Evolutionary conservation across 1,284 basidiomycete species (phyloP).

Genomic region (Ustilago loliicola): DNA sequence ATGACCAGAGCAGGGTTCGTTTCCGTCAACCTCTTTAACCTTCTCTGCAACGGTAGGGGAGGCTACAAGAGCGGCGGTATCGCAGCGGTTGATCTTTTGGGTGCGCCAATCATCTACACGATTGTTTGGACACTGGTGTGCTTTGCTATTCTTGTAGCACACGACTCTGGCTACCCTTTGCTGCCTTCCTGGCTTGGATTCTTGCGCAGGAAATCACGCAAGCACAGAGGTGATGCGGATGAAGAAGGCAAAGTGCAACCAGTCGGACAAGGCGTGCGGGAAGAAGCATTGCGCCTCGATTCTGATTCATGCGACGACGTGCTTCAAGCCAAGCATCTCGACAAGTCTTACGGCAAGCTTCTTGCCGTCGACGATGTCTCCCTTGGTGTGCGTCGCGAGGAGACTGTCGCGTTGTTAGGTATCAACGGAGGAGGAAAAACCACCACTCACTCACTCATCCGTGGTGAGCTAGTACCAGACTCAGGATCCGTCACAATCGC

Average conservation of each 20-base stretch:
- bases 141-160: conserved; percentile 76
- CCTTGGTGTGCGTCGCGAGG: conserved; percentile 77
- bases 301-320: conserved; percentile 73
- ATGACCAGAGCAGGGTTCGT: conserved; percentile 80
- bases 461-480: conserved; percentile 39
- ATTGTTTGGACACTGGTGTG: conserved; percentile 76
- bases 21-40: conserved; percentile 81
- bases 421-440: conserved; percentile 85
- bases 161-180: conserved; percentile 74
- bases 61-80: conserved; percentile 72
- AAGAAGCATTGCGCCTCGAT: conserved; percentile 75
- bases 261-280: conserved; percentile 73
- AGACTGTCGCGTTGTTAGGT: conserved; percentile 81
- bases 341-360: conserved; percentile 76
- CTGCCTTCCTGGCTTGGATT: conserved; percentile 21
- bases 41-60: conserved; percentile 78
- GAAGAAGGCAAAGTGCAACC: conserved; percentile 27
- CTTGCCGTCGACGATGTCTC: conserved; percentile 81
- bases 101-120: conserved; percentile 80
- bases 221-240: background rate
- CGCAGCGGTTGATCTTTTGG: conserved; percentile 75
- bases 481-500: conserved; percentile 38
- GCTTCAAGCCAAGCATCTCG: conserved; percentile 78
- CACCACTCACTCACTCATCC: conserved; percentile 71
- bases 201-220: conserved; percentile 3